Base-by-base conservation (phyloP, 2,329 filamentous ascomycete genomes). In the Elsinoe perseae region DNA sequence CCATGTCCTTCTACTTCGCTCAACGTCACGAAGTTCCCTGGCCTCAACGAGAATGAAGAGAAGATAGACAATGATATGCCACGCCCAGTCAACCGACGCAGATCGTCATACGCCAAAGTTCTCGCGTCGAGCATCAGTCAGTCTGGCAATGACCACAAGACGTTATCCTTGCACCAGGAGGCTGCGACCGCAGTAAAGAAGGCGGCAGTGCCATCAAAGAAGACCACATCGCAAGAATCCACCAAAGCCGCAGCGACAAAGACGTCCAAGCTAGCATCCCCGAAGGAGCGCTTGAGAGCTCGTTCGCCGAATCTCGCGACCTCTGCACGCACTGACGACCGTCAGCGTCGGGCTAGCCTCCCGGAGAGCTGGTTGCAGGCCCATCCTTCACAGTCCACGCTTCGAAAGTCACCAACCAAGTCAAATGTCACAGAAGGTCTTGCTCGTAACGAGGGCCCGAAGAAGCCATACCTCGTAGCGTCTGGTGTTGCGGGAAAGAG, bases 291-390 rank as follows among this genome's bases (percentile, higher is more conserved):
- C 7, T 46, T 48, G 3, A 61, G 60, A 36, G 54, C 61, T n/a
- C 28, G 48, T 20, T 59, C 59, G n/a, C 58, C 57, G 4, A 30
- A n/a, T n/a, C 61, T 48, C 27, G 25, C 46, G 20, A 36, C 58
- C 32, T 55, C 61, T 4, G 59, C 60, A 50, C 55, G 57, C 12
- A 38, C 58, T 9, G 46, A 34, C 18, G 64, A 63, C n/a, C 61
- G 61, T 16, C 61, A 61, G 54, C 57, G 30, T 61, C 64, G 61
- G 63, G 65, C 27, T 61, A 61, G 36, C 57, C 62, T 27, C 48
- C 66, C 66, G 4, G 59, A 59, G n/a, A 61, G 57, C 27, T 67
- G 66, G 66, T 55, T 64, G 40, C 20, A 48, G 6, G 12, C 38
- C 25, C 30, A 50, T 4, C 40, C 14, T 21, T 8, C 18, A 34